Conservation (phyloP, 192 early-diverging fungal species). For the Phycomyces blakesleeanus region DNA sequence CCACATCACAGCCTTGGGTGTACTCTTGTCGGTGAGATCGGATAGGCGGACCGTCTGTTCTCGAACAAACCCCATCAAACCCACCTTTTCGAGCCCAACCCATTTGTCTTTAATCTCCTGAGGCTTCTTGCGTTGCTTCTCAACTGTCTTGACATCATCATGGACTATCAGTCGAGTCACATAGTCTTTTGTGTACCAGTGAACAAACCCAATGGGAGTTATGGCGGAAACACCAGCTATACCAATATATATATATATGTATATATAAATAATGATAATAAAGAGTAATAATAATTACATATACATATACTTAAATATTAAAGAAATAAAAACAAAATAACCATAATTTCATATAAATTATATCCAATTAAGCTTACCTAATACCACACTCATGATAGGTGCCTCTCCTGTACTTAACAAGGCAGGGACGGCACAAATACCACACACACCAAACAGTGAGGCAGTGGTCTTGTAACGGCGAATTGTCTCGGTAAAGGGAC, state of each 20-base stretch:
- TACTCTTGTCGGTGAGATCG: conserved; percentile 15
- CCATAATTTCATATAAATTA: too few relatives aligned
- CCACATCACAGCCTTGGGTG: conserved; percentile 23
- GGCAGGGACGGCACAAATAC: conserved; percentile 30
- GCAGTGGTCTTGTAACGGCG: conserved; percentile 37
- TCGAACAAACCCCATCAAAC: conserved; percentile 19
- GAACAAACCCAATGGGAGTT: conserved; percentile 29
- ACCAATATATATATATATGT: conserved; percentile 12
- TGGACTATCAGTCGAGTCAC: conserved; percentile 24
- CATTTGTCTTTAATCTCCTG: conserved; percentile 28
- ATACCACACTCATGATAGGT: conserved; percentile 20
- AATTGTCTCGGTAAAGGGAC: conserved; percentile 34
- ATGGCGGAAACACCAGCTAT: conserved; percentile 33
- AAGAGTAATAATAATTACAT: too few relatives aligned
- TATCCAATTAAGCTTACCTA: conserved; percentile 20
- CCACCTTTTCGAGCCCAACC: conserved; percentile 29
- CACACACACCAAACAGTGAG: conserved; percentile 33
- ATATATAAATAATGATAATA: too few relatives aligned
- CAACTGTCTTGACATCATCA: conserved; percentile 29
- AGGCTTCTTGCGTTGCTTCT: conserved; percentile 22
- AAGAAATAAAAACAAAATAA: too few relatives aligned
- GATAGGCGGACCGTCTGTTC: conserved; percentile 28
- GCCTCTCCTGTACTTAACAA: conserved; percentile 29
- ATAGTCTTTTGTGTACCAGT: conserved; percentile 29
- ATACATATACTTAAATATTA: too few relatives aligned